Percentiles rank a stretch among this genome's conserved stretches.
Evolutionary conservation across 1,284 basidiomycete species (phyloP).

Genomic region (Rhizoctonia solani): DNA sequence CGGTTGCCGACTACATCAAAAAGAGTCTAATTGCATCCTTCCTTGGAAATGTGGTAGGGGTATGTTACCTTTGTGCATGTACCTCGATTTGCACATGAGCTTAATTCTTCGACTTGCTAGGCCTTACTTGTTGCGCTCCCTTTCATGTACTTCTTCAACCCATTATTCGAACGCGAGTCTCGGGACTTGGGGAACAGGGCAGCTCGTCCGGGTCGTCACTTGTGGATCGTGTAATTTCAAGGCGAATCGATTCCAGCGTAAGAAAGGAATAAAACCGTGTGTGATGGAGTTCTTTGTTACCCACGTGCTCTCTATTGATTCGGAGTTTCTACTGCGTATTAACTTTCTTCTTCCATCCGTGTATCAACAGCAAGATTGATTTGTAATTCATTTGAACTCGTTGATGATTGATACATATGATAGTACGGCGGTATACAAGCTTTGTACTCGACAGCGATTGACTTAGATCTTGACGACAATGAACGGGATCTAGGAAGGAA

Average conservation of each 20-base stretch:
- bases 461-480: constrained; percentile 52
- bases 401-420: constrained; percentile 16
- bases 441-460: not conserved
- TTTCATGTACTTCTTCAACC: constrained; percentile 58
- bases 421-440: constrained; percentile 4
- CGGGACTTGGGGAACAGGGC: constrained; percentile 13
- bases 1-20: constrained; percentile 63
- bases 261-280: not conserved
- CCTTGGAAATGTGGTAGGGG: constrained; percentile 69
- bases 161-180: constrained; percentile 6
- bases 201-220: constrained; percentile 16
- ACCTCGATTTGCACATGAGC: not conserved
- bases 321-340: not conserved
- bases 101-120: not conserved
- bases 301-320: not conserved
- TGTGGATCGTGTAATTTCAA: not conserved
- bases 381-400: constrained; percentile 1
- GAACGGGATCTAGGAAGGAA: constrained; percentile 62
- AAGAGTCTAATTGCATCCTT: constrained; percentile 71
- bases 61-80: not conserved
- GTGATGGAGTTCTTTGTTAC: not conserved
- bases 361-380: not conserved
- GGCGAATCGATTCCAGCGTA: not conserved
- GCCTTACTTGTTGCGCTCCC: constrained; percentile 66
- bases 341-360: not conserved